Conservation (phyloP, 768 basidiomycete genomes). For the Mycena vitilis region DNA sequence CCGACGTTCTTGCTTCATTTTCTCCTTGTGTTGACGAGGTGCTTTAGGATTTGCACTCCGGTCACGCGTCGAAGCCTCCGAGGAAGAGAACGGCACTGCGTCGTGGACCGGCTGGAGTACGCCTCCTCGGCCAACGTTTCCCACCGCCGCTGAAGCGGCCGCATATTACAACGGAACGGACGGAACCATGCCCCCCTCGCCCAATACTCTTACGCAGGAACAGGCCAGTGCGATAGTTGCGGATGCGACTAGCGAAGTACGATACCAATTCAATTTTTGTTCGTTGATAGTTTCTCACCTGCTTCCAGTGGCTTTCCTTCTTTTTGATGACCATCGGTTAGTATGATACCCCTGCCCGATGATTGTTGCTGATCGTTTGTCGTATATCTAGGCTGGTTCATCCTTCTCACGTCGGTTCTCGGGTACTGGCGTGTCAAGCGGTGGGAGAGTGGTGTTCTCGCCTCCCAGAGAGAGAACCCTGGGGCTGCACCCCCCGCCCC, state of each 20-base stretch:
- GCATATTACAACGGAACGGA: conserved; percentile 50
- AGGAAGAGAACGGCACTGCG: conserved; percentile 45
- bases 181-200: conserved; percentile 22
- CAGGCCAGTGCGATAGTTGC: conserved; percentile 55
- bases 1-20: neutral
- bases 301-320: conserved; percentile 84
- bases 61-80: conserved; percentile 50
- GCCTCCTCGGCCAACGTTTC: conserved; percentile 53
- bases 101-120: conserved; percentile 47
- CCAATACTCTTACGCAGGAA: conserved; percentile 46
- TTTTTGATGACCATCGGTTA: conserved; percentile 89
- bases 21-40: neutral
- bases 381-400: conserved; percentile 73
- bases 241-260: conserved; percentile 79
- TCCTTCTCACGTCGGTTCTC: conserved; percentile 90
- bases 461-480: conserved; percentile 59
- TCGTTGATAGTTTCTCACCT: neutral
- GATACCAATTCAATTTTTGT: neutral
- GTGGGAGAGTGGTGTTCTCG: conserved; percentile 84
- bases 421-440: conserved; percentile 92
- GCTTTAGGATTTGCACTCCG: conserved; percentile 78
- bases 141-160: conserved; percentile 58
- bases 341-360: conserved; percentile 43
- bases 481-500: conserved; percentile 35
- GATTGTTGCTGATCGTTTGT: conserved; percentile 6